phyloP scores from a whole-genome alignment of 208 protist species.

The Trypanosoma rangeli region DNA sequence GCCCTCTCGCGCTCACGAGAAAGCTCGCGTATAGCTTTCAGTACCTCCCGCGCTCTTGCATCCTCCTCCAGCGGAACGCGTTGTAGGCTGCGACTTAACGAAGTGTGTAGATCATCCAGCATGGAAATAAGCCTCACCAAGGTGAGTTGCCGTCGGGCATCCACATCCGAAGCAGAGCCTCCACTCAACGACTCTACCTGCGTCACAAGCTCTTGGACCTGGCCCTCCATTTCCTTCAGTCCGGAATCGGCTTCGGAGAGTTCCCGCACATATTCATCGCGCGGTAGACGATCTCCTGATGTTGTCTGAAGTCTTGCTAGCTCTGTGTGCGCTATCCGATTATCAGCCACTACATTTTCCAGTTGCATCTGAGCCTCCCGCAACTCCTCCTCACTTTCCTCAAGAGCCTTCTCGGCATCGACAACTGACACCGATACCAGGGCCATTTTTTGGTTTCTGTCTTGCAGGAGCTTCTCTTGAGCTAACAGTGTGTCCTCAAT shows the following conservation, averaged over 20 bases:
- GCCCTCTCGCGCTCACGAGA: slow-evolving; percentile 69
- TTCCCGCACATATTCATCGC: slow-evolving; percentile 63
- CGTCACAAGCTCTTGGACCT: slow-evolving; percentile 40
- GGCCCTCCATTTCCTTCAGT: slow-evolving; percentile 41
- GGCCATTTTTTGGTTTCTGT: slow-evolving; percentile 16
- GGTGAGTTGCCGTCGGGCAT: slow-evolving; percentile 58
- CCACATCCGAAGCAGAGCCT: slow-evolving; percentile 28
- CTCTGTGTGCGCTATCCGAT: slow-evolving; percentile 46
- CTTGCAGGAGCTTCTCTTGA: slow-evolving; percentile 25
- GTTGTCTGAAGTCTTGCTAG: slow-evolving; percentile 12
- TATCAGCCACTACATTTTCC: slow-evolving; percentile 26
- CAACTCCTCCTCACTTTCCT: slow-evolving; percentile 26
- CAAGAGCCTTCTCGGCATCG: slow-evolving; percentile 25
- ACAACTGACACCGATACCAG: slow-evolving; percentile 22
- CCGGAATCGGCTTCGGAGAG: slow-evolving; percentile 51
- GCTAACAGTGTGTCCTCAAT: slow-evolving; percentile 40
- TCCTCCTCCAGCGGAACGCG: slow-evolving; percentile 46
- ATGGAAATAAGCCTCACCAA: slow-evolving; percentile 73
- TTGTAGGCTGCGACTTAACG: slow-evolving; percentile 62
- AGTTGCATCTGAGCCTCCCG: slow-evolving; percentile 22
- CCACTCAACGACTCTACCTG: slow-evolving; percentile 47
- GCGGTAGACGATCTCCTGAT: slow-evolving; percentile 21
- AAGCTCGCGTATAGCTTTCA: slow-evolving; percentile 77
- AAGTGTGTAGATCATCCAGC: slow-evolving; percentile 70
- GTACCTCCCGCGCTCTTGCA: slow-evolving; percentile 56